Evolutionary conservation across 176 grass and related monocot genomes (phyloP).

Genomic region (Hordeum vulgare): DNA sequence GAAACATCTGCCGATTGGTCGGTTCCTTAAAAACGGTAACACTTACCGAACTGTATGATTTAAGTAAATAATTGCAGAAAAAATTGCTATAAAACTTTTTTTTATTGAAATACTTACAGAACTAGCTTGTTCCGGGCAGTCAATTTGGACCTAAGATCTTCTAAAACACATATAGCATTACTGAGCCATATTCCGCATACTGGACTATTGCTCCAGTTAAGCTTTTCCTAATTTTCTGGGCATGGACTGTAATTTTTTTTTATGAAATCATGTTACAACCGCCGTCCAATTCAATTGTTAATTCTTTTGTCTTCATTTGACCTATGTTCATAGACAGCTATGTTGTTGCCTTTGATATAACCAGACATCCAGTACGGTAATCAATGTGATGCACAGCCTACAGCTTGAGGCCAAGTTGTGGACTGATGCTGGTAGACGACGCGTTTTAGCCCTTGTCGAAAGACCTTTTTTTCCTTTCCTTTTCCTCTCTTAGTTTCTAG

Average conservation of each 20-base stretch:
- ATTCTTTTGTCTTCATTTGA: not conserved
- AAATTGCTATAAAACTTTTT: not conserved
- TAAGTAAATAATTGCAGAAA: not conserved
- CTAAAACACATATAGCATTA: not conserved
- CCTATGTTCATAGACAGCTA: not conserved
- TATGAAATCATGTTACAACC: not conserved
- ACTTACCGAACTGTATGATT: not conserved
- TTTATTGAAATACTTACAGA: not conserved
- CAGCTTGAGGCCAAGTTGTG: too few relatives aligned
- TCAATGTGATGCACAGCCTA: too few relatives aligned
- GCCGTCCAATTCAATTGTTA: not conserved
- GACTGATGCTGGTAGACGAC: too few relatives aligned
- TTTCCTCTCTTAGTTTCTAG: not conserved
- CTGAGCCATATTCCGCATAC: not conserved
- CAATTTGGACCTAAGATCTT: not conserved
- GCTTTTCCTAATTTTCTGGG: too few relatives aligned
- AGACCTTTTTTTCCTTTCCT: not conserved
- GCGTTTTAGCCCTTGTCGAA: too few relatives aligned
- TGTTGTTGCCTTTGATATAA: not conserved
- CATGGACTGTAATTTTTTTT: too few relatives aligned
- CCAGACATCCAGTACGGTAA: too few relatives aligned
- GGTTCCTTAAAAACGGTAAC: conserved; percentile 80
- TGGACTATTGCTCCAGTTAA: not conserved
- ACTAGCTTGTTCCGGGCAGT: not conserved
- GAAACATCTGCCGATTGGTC: conserved; percentile 58